phyloP scores from a whole-genome alignment of 1,139 yeast species.

The Suhomyces terraborum region DNA sequence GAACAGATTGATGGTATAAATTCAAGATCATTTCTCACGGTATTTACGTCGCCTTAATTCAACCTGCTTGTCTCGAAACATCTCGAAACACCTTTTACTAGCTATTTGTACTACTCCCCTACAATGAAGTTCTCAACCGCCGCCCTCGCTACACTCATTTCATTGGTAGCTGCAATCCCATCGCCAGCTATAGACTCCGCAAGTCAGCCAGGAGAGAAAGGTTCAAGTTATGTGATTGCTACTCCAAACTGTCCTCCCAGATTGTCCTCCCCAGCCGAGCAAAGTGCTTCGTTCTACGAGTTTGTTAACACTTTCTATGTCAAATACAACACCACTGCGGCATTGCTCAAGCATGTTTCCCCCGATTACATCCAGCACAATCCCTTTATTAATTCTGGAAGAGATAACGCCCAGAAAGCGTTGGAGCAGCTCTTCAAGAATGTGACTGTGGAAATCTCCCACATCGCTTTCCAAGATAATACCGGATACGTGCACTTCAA shows the following conservation, averaged over 20 bases:
- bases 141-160: background rate
- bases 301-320: constrained; percentile 6
- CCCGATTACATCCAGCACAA: constrained; percentile 8
- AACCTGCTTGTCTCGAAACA: too few species aligned
- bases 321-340: constrained; percentile 3
- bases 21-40: too few species aligned
- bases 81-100: too few species aligned
- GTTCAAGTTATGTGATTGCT: background rate
- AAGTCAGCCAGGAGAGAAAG: background rate
- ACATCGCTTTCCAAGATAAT: constrained; percentile 1
- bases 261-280: constrained; percentile 2
- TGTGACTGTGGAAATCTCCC: constrained; percentile 1
- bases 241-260: constrained; percentile 5
- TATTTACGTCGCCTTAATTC: too few species aligned
- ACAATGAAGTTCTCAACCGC: constrained; percentile 3
- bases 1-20: too few species aligned
- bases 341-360: background rate
- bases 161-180: background rate
- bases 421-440: background rate
- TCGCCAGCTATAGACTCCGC: background rate
- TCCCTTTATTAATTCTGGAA: constrained; percentile 1
- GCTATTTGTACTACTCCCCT: background rate
- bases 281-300: constrained; percentile 3
- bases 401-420: background rate
- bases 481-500: constrained; percentile 5